Evolutionary conservation across 139 green algal species (phyloP), one percentile per base, ranked within the genome.

Genomic region (Chlamydomonas applanata): DNA sequence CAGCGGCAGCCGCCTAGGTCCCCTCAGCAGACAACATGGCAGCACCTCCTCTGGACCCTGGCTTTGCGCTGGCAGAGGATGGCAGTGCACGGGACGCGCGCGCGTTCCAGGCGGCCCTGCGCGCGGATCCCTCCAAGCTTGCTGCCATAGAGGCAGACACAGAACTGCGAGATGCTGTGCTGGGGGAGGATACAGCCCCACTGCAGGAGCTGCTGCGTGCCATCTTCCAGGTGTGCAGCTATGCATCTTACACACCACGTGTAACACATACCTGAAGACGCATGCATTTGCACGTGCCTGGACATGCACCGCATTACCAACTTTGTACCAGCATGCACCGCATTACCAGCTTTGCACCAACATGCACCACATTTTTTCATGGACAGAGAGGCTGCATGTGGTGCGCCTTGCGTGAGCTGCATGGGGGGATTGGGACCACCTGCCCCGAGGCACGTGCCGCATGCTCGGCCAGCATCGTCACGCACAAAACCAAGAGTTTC

Each of bases 191-290:
- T 34, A 4, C 53, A 32, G 53, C 19, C 29, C 45, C 29, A 2
- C 57, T 76, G 53, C 71, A 76, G 54, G 27, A 59, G 17, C 32
- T 76, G 34, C 53, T 76, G 56, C 53, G 54, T 22, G 56, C 33
- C 5, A 44, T 69, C 7, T 76, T 69, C 71, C 33, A 74, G 52
- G 68, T 74, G 46, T 33, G 68, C 17, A n/a, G 35, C 32, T 54
- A 53, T 14, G 56, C 11, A 25, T 49, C 25, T 24, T 3, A 36
- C 44, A n/a, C 36, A n/a, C n/a, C n/a, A n/a, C n/a, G n/a, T n/a
- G n/a, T n/a, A n/a, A n/a, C n/a, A 30, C 14, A 7, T 20, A 46
- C 20, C 25, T 69, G 24, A 11, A 44, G 14, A 72, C 22, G 34
- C 40, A 57, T 72, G 49, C 17, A 19, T 59, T 59, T 59, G 49